These are phyloP conservation scores for Candida maesae DNA, from an alignment of 805 yeast species.

Conservation along the genomic window DNA sequence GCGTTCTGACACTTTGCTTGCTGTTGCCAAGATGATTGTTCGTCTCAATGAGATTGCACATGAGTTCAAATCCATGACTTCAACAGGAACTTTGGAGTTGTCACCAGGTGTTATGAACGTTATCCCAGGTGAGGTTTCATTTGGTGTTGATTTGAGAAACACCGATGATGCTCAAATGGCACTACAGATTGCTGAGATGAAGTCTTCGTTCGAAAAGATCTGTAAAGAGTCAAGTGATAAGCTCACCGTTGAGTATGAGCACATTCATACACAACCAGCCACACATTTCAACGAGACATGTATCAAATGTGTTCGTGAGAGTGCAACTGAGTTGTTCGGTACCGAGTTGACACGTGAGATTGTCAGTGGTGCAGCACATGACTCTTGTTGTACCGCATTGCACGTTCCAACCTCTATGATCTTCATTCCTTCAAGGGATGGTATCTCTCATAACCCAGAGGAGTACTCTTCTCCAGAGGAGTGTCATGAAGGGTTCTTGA, in stretches of 20 bases:
- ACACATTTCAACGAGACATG: slow-evolving; percentile 52
- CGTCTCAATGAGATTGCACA: slow-evolving; percentile 53
- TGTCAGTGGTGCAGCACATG: slow-evolving; percentile 73
- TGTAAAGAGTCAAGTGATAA: slow-evolving; percentile 30
- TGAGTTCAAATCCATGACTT: slow-evolving; percentile 47
- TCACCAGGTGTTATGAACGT: slow-evolving; percentile 65
- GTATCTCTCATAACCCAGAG: slow-evolving; percentile 62
- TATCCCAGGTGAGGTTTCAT: slow-evolving; percentile 57
- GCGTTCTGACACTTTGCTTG: slow-evolving; percentile 58
- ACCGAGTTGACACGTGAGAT: slow-evolving; percentile 41
- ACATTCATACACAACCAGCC: slow-evolving; percentile 49
- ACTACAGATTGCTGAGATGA: slow-evolving; percentile 36
- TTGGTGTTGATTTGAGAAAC: slow-evolving; percentile 61
- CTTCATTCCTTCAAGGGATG: slow-evolving; percentile 65
- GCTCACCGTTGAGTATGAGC: slow-evolving; percentile 39
- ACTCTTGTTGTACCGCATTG: slow-evolving; percentile 55
- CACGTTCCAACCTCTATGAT: slow-evolving; percentile 70
- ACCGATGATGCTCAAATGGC: slow-evolving; percentile 40
- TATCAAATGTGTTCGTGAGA: slow-evolving; percentile 45
- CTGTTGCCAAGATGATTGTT: slow-evolving; percentile 54
- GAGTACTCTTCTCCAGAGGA: slow-evolving; percentile 66
- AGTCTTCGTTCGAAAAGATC: slow-evolving; percentile 35
- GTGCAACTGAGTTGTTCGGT: slow-evolving; percentile 50
- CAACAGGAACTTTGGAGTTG: slow-evolving; percentile 55
- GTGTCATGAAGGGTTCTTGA: slow-evolving; percentile 55